A percentile compares a stretch with the other conserved stretches of the same genome.
phyloP scores from a whole-genome alignment of 2,329 filamentous ascomycete species.

The Stenocarpella maydis region DNA sequence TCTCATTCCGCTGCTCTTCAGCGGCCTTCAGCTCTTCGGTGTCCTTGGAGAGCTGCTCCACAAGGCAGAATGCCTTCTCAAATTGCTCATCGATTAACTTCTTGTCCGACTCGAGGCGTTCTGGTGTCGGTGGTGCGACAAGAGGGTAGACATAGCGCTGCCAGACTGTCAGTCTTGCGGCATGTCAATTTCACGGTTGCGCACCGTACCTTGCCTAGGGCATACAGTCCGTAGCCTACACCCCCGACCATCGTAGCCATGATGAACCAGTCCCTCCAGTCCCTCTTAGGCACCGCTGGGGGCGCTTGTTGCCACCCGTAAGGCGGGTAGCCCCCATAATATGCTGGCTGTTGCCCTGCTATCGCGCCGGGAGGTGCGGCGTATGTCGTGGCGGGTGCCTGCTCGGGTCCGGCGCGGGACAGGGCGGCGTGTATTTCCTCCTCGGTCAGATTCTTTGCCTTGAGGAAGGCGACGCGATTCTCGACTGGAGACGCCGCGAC shows the following conservation, averaged over 20 bases:
- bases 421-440: constrained; percentile 92
- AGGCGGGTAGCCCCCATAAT: constrained; percentile 55
- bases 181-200: too few species aligned
- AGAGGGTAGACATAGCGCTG: constrained; percentile 91
- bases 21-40: constrained; percentile 87
- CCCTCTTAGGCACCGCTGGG: constrained; percentile 74
- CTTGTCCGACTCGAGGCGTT: constrained; percentile 94
- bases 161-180: not conserved
- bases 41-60: constrained; percentile 92
- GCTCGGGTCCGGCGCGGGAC: constrained; percentile 73
- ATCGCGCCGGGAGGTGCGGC: constrained; percentile 52
- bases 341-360: constrained; percentile 53
- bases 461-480: constrained; percentile 89
- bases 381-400: constrained; percentile 50
- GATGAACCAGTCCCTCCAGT: constrained; percentile 99
- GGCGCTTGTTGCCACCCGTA: constrained; percentile 65
- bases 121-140: constrained; percentile 91
- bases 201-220: constrained; percentile 77
- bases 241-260: constrained; percentile 96
- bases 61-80: constrained; percentile 86
- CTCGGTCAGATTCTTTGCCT: constrained; percentile 95
- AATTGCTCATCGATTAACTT: constrained; percentile 92
- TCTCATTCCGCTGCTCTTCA: constrained; percentile 83
- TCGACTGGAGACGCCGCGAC: constrained; percentile 91
- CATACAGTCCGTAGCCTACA: constrained; percentile 87